These are phyloP conservation scores for Colletotrichum orbiculare DNA, from an alignment of 2,329 filamentous ascomycete genomes.

Conservation along the genomic window DNA sequence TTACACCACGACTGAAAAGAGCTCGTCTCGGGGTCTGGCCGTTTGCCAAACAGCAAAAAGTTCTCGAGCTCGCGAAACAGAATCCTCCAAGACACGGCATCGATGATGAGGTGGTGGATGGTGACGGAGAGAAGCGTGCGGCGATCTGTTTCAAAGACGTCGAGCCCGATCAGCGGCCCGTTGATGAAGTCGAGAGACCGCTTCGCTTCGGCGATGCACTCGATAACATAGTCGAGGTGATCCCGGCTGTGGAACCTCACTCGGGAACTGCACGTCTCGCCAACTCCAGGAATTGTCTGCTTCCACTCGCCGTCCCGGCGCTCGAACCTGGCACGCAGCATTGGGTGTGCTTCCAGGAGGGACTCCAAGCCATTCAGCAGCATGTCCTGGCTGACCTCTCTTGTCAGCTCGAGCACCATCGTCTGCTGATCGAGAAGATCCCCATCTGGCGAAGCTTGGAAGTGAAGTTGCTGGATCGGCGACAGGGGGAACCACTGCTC, in stretches of 20 bases:
- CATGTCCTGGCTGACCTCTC: slow-evolving; percentile 1
- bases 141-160: slow-evolving; percentile 5
- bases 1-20: slow-evolving; percentile 11
- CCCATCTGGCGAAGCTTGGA: slow-evolving; percentile 11
- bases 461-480: slow-evolving; percentile 24
- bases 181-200: slow-evolving; percentile 1
- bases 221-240: slow-evolving; percentile 7
- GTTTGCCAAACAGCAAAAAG: slow-evolving; percentile 39
- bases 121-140: slow-evolving; percentile 45
- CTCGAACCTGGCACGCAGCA: slow-evolving; percentile 19
- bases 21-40: not conserved
- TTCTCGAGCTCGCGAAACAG: slow-evolving; percentile 56
- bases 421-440: slow-evolving; percentile 24
- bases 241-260: slow-evolving; percentile 17
- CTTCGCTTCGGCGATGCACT: slow-evolving; percentile 23
- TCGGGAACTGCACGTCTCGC: not conserved
- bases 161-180: slow-evolving; percentile 3
- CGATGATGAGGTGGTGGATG: slow-evolving; percentile 53
- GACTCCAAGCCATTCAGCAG: not conserved
- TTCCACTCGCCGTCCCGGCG: slow-evolving; percentile 8
- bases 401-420: slow-evolving; percentile 10
- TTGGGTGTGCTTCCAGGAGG: slow-evolving; percentile 7
- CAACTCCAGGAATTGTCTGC: not conserved
- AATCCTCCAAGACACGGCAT: slow-evolving; percentile 58
- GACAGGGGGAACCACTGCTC: slow-evolving; percentile 3